phyloP scores from a whole-genome alignment of 1,284 basidiomycete genomes.

The Leccinum pachyderme region DNA sequence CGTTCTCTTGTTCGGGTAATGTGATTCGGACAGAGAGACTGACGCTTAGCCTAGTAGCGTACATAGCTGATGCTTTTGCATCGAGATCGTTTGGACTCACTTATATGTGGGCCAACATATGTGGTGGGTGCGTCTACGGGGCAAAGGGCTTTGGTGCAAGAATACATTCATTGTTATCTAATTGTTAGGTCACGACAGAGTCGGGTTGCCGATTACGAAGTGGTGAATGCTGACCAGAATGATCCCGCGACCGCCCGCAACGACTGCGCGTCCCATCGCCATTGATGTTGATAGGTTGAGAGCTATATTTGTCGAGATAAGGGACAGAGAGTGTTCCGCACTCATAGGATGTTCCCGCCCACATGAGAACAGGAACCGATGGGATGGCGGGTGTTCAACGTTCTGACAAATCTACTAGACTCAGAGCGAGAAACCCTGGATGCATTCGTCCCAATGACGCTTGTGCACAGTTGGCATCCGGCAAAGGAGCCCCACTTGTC shows the following conservation, averaged over 20 bases:
- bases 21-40: not conserved
- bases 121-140: not conserved
- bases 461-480: not conserved
- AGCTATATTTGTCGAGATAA: slow-evolving; percentile 1
- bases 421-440: not conserved
- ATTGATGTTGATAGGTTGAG: not conserved
- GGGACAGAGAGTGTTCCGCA: not conserved
- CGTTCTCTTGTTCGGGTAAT: not conserved
- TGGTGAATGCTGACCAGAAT: not conserved
- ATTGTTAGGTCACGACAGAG: no score
- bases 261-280: not conserved
- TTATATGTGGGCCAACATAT: no score
- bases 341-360: slow-evolving; percentile 3
- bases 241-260: not conserved
- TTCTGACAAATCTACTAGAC: not conserved
- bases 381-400: not conserved
- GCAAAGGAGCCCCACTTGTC: not conserved
- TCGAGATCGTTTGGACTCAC: no score
- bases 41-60: not conserved
- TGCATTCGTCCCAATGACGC: not conserved
- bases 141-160: not conserved
- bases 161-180: no score
- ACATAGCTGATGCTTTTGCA: not conserved
- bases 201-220: not conserved
- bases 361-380: slow-evolving; percentile 11